Evolutionary conservation across 345 rosid genomes (phyloP), one percentile per base, ranked within the genome.

Genomic region (Corymbia maculata): DNA sequence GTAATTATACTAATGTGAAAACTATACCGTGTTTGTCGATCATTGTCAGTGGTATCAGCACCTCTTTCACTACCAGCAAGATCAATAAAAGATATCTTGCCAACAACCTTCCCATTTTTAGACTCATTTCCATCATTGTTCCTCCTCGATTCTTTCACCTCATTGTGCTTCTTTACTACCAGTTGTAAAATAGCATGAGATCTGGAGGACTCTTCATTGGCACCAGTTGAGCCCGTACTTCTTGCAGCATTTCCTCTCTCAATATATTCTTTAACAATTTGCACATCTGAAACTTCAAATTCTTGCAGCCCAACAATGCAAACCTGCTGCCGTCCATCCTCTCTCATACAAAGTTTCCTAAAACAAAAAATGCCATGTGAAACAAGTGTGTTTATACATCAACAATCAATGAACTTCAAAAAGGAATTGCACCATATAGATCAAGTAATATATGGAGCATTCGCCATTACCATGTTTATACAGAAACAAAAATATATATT

Each of bases 51-150:
- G 92, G 99, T 98, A 89, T 97, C 99, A 55, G 99, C 99, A 90
- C 99, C 99, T 91, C 99, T 94, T 93, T 98, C 99, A 88, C 99
- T 98, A 70, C 99, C 99, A 90, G 98, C 99, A 93, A 98, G 99
- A 93, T 98, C 99, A 89, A 98, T 98, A 92, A 98, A 98, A 85
- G 99, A 98, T 87, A 98, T 96, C 93, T 98, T 97, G 84, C 99
- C 99, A 49, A 98, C 96, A 87, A 97, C 92, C 92, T 95, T 98
- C 90, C 95, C 99, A 44, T 86, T 91, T 89, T 90, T 93, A 84
- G 96, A 89, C 86, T 97, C 99, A 91, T 95, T 96, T 85, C 88
- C 94, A 88, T 98, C 98, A 89, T 90, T 96, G 90, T 90, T 96
- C 90, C 98, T 92, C 93, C 94, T 95, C 7, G 98, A 91, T 82